These are phyloP conservation scores for Carex kokanica DNA, from an alignment of 176 grass and related monocot species.

Conservation along the genomic window DNA sequence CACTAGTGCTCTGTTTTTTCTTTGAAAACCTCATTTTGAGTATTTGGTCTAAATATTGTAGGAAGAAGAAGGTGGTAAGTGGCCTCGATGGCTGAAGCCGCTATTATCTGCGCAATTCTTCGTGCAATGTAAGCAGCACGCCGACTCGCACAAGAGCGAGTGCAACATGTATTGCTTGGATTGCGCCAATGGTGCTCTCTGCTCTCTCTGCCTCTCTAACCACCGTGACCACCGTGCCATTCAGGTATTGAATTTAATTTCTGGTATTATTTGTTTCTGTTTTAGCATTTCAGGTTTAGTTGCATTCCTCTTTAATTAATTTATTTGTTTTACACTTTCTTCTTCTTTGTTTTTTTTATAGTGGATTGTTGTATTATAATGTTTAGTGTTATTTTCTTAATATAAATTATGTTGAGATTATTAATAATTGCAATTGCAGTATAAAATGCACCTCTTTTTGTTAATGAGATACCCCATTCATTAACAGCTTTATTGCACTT, in stretches of 20 bases:
- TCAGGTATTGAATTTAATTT: constrained; percentile 39
- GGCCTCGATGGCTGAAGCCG: constrained; percentile 94
- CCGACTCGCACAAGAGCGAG: constrained; percentile 92
- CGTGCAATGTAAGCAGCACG: constrained; percentile 91
- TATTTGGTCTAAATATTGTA: not conserved
- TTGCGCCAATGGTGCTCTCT: constrained; percentile 84
- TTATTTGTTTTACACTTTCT: not conserved
- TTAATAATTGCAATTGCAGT: not conserved
- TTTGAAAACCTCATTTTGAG: not conserved
- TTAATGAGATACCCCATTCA: not conserved
- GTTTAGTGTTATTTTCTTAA: too few relatives aligned
- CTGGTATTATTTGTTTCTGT: not conserved
- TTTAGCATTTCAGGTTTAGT: not conserved
- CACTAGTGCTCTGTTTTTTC: constrained; percentile 10
- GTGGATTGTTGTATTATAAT: not conserved
- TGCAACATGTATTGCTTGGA: constrained; percentile 99
- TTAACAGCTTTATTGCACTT: not conserved
- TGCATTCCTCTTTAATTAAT: not conserved
- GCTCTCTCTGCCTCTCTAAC: constrained; percentile 80
- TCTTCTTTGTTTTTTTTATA: not conserved
- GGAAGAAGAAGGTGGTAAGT: constrained; percentile 53
- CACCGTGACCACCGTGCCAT: constrained; percentile 83
- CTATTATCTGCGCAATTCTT: constrained; percentile 82
- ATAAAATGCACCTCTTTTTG: not conserved
- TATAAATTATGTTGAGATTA: not conserved